Percentiles rank a stretch among this genome's conserved stretches.
Conservation (phyloP, 495 filamentous ascomycete species). For the Aspergillus asperescens region DNA sequence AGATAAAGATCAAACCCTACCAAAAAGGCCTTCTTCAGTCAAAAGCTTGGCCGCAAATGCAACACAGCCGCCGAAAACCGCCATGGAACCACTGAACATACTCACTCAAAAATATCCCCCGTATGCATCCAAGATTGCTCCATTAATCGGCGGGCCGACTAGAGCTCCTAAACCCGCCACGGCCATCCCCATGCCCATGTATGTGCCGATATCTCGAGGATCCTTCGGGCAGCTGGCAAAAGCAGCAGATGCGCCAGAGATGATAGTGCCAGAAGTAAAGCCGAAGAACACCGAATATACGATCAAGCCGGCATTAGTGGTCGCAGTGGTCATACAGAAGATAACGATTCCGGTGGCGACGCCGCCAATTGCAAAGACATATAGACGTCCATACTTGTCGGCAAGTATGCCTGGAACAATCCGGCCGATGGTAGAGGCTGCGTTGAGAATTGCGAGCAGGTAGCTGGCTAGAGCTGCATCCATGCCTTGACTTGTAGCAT, state of each 20-base stretch:
- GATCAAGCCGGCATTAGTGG: slow-evolving; percentile 24
- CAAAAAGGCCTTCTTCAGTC: neutral
- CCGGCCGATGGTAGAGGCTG: slow-evolving; percentile 4
- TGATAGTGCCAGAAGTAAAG: slow-evolving; percentile 36
- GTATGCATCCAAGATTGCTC: slow-evolving; percentile 41
- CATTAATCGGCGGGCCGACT: slow-evolving; percentile 51
- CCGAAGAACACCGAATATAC: slow-evolving; percentile 28
- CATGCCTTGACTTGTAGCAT: slow-evolving; percentile 20
- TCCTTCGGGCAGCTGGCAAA: slow-evolving; percentile 37
- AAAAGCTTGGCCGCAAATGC: neutral
- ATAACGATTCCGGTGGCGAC: slow-evolving; percentile 22
- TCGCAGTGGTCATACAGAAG: slow-evolving; percentile 20
- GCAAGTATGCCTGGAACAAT: slow-evolving; percentile 5
- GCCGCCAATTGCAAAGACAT: slow-evolving; percentile 2
- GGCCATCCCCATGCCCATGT: slow-evolving; percentile 50
- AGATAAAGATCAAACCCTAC: too few species aligned
- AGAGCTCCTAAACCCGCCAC: slow-evolving; percentile 38
- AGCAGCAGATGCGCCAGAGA: slow-evolving; percentile 39
- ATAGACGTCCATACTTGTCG: slow-evolving; percentile 1
- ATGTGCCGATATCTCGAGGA: slow-evolving; percentile 46
- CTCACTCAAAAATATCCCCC: slow-evolving; percentile 35
- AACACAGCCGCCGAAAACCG: slow-evolving; percentile 16
- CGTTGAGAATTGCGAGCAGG: slow-evolving; percentile 20
- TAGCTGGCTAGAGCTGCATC: slow-evolving; percentile 16
- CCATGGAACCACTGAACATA: slow-evolving; percentile 46